Percentiles rank a stretch among this genome's conserved stretches.
These are phyloP conservation scores for Patellifolia procumbens DNA, from an alignment of 179 eudicot genomes.

Conservation along the genomic window DNA sequence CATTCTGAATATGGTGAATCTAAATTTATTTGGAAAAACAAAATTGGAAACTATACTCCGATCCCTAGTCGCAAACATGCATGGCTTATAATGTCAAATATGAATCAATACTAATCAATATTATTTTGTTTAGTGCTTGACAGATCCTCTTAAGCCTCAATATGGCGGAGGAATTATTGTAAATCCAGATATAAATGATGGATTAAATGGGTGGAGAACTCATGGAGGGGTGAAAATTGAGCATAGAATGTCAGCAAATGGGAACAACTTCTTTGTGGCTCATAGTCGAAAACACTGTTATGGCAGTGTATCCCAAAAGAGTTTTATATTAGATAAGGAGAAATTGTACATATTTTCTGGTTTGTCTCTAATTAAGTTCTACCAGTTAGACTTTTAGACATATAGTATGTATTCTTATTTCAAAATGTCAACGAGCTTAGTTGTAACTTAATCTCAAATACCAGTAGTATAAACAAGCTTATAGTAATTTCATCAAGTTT, in stretches of 20 bases:
- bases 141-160: conserved; percentile 49
- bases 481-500: too few relatives aligned
- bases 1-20: too few relatives aligned
- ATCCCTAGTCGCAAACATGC: too few relatives aligned
- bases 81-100: too few relatives aligned
- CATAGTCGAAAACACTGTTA: conserved; percentile 30
- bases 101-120: neutral
- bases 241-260: conserved; percentile 29
- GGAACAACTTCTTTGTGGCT: conserved; percentile 55
- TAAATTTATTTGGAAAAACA: too few relatives aligned
- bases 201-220: conserved; percentile 54
- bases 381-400: neutral
- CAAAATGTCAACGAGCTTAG: too few relatives aligned
- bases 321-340: conserved; percentile 36
- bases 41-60: too few relatives aligned
- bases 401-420: neutral
- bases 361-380: conserved; percentile 6
- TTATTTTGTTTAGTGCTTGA: conserved; percentile 44
- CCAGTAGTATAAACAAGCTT: too few relatives aligned
- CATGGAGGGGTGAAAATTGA: conserved; percentile 47
- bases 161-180: conserved; percentile 58
- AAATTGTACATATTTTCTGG: conserved; percentile 64
- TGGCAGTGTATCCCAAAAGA: conserved; percentile 47
- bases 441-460: too few relatives aligned
- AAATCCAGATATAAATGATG: conserved; percentile 60